phyloP scores from a whole-genome alignment of 352 stramenopile genomes.

The Thraustochytrium sp. region DNA sequence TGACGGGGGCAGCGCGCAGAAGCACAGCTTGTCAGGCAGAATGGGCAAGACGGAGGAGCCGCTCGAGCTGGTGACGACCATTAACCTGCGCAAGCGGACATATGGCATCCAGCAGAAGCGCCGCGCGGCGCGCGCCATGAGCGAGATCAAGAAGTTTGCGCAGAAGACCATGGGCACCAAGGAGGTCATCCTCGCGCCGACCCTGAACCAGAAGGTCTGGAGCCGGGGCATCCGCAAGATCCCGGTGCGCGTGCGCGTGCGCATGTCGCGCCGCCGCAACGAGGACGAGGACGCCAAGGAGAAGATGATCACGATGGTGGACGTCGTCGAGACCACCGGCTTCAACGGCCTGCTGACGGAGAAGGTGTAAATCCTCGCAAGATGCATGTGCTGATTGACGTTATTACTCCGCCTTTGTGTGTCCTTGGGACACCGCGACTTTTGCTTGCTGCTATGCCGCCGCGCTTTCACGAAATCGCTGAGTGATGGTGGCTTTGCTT shows the following conservation, averaged over 20 bases:
- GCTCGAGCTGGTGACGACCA: neutral
- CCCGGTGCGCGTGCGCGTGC: slow-evolving; percentile 91
- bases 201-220: slow-evolving; percentile 97
- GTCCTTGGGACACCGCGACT: neutral
- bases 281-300: slow-evolving; percentile 98
- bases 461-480: too few relatives aligned
- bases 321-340: slow-evolving; percentile 87
- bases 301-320: slow-evolving; percentile 91
- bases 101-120: slow-evolving; percentile 75
- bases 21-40: too few relatives aligned
- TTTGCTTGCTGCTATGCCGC: neutral
- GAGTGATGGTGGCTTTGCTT: too few relatives aligned
- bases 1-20: too few relatives aligned
- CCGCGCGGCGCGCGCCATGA: slow-evolving; percentile 91
- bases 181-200: slow-evolving; percentile 90
- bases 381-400: neutral
- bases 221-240: slow-evolving; percentile 94
- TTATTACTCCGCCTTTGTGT: neutral
- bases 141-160: slow-evolving; percentile 96
- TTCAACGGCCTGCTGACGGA: slow-evolving; percentile 97
- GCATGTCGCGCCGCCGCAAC: slow-evolving; percentile 95
- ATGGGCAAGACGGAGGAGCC: slow-evolving; percentile 27
- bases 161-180: slow-evolving; percentile 92
- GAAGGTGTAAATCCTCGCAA: slow-evolving; percentile 52
- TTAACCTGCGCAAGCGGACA: slow-evolving; percentile 27